Conservation (phyloP, 495 filamentous ascomycete genomes). For the Entonaema liquescens region DNA sequence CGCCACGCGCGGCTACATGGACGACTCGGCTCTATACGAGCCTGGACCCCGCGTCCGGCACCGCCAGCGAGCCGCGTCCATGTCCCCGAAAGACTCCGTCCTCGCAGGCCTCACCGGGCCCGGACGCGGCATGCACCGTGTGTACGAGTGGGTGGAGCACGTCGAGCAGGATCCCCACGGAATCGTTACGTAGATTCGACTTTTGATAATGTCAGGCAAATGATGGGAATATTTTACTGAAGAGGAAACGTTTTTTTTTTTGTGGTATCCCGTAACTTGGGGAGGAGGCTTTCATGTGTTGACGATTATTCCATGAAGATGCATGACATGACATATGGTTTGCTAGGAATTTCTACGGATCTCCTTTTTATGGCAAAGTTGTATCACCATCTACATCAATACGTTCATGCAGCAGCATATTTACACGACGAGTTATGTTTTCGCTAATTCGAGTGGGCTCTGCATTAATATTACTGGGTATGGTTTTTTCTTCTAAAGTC, state of each 20-base stretch:
- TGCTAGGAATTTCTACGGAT: conserved; percentile 14
- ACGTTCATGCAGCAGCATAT: conserved; percentile 21
- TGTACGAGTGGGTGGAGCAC: conserved; percentile 58
- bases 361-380: conserved; percentile 33
- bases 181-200: conserved; percentile 9
- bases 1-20: conserved; percentile 34
- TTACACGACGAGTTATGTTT: conserved; percentile 15
- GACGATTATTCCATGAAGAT: conserved; percentile 11
- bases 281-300: conserved; percentile 10
- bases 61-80: conserved; percentile 33
- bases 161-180: conserved; percentile 49
- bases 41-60: conserved; percentile 31
- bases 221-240: not conserved
- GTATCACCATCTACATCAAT: conserved; percentile 36
- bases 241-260: not conserved
- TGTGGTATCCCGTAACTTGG: not conserved
- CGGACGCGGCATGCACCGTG: conserved; percentile 56
- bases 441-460: conserved; percentile 7
- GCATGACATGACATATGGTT: conserved; percentile 14
- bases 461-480: conserved; percentile 27
- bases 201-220: conserved; percentile 4
- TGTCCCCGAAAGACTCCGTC: conserved; percentile 49
- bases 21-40: conserved; percentile 37
- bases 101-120: conserved; percentile 57
- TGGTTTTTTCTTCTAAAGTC: conserved; percentile 21